Percentiles rank a stretch among this genome's conserved stretches.
Conservation (phyloP, 1,284 basidiomycete genomes). For the Cutaneotrichosporon cutaneum region DNA sequence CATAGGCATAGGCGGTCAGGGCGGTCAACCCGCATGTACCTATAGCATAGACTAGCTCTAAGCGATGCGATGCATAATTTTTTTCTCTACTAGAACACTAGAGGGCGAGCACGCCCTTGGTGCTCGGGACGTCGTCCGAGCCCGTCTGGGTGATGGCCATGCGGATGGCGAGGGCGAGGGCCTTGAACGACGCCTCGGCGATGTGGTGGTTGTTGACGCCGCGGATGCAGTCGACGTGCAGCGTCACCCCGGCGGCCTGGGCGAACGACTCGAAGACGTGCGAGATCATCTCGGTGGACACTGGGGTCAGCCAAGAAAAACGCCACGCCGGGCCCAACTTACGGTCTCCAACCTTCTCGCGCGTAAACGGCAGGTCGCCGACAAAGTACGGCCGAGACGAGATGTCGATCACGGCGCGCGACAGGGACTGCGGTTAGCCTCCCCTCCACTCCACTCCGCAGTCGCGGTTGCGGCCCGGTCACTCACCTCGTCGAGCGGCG, state of each 20-base stretch:
- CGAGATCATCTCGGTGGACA: constrained; percentile 91
- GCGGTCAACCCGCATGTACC: not conserved
- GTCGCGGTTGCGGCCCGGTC: too few species aligned
- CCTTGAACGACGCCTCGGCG: constrained; percentile 97
- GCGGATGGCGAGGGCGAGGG: constrained; percentile 88
- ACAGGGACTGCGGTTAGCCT: constrained; percentile 66
- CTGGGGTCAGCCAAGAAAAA: constrained; percentile 37
- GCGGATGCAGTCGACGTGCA: constrained; percentile 86
- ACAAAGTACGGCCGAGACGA: constrained; percentile 96
- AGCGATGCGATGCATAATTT: constrained; percentile 1
- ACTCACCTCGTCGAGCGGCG: constrained; percentile 90
- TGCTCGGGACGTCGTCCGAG: constrained; percentile 88
- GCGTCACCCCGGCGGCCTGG: constrained; percentile 51
- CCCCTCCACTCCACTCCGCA: too few species aligned
- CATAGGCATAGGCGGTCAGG: not conserved
- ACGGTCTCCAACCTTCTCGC: constrained; percentile 94
- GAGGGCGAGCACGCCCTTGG: constrained; percentile 79
- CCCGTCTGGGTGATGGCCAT: constrained; percentile 90
- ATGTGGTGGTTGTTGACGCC: constrained; percentile 98
- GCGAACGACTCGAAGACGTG: constrained; percentile 54
- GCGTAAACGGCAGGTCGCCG: constrained; percentile 80
- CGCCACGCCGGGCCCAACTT: too few species aligned
- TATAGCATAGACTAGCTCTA: not conserved
- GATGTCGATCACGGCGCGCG: constrained; percentile 95
- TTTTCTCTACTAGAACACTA: constrained; percentile 21